These are phyloP conservation scores for Cronartium quercuum DNA, from an alignment of 1,284 basidiomycete species.

Conservation along the genomic window DNA sequence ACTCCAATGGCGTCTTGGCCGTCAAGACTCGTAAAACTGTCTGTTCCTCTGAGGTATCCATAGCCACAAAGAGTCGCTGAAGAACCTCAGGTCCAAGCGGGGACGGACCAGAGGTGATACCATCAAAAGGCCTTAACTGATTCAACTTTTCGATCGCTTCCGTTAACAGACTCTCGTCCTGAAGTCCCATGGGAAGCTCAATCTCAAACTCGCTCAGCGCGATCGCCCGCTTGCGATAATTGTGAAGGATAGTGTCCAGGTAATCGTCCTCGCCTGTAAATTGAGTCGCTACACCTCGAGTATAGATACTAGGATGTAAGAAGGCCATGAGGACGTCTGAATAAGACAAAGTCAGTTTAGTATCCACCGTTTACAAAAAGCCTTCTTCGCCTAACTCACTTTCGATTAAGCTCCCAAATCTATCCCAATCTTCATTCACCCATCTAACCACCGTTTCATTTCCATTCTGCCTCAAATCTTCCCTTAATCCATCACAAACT, in stretches of 20 bases:
- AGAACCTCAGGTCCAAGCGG: slow-evolving; percentile 32
- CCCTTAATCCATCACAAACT: slow-evolving; percentile 15
- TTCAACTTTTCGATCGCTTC: slow-evolving; percentile 38
- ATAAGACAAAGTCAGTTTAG: neutral
- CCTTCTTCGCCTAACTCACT: slow-evolving; percentile 2
- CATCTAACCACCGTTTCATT: slow-evolving; percentile 34
- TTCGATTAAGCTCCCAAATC: slow-evolving; percentile 27
- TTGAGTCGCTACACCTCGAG: slow-evolving; percentile 20
- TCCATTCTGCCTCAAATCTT: slow-evolving; percentile 22
- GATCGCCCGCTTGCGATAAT: slow-evolving; percentile 32
- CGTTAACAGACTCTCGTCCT: slow-evolving; percentile 36
- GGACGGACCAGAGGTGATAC: slow-evolving; percentile 9
- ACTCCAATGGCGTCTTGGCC: slow-evolving; percentile 38
- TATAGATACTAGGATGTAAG: slow-evolving; percentile 28
- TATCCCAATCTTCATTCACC: slow-evolving; percentile 38
- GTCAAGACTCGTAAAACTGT: slow-evolving; percentile 29
- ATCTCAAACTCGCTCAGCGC: slow-evolving; percentile 38
- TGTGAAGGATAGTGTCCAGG: slow-evolving; percentile 32
- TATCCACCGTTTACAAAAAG: neutral
- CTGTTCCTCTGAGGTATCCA: slow-evolving; percentile 38
- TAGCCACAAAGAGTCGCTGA: slow-evolving; percentile 39
- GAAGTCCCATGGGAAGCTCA: slow-evolving; percentile 24
- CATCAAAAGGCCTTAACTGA: slow-evolving; percentile 30
- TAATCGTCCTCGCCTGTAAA: slow-evolving; percentile 39
- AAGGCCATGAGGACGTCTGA: slow-evolving; percentile 37